A percentile compares a stretch with the other conserved stretches of the same genome.
These are phyloP conservation scores for Fusarium buharicum DNA, from an alignment of 2,329 filamentous ascomycete genomes.

Conservation along the genomic window DNA sequence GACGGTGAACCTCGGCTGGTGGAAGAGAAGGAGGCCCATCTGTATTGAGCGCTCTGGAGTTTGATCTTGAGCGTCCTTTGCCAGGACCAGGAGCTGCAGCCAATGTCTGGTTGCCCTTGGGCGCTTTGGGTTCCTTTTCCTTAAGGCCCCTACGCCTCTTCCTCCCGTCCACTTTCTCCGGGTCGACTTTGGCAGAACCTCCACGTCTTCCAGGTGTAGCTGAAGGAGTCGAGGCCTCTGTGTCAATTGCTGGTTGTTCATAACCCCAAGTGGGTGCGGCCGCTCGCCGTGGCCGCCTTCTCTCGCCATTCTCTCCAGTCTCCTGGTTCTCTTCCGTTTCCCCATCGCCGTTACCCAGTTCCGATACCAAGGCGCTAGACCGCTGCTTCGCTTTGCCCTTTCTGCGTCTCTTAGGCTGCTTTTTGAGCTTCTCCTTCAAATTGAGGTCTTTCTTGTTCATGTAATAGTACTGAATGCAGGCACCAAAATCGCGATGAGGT, in stretches of 20 bases:
- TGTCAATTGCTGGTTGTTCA: slow-evolving; percentile 68
- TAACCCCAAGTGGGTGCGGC: slow-evolving; percentile 78
- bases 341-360: slow-evolving; percentile 69
- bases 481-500: slow-evolving; percentile 75
- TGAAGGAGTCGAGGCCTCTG: slow-evolving; percentile 66
- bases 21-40: slow-evolving; percentile 55
- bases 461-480: slow-evolving; percentile 89
- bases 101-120: slow-evolving; percentile 56
- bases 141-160: slow-evolving; percentile 53
- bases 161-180: slow-evolving; percentile 59
- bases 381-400: slow-evolving; percentile 68
- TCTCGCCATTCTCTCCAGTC: slow-evolving; percentile 68
- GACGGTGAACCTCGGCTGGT: slow-evolving; percentile 54
- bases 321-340: slow-evolving; percentile 67
- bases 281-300: slow-evolving; percentile 69
- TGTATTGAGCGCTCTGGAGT: slow-evolving; percentile 60
- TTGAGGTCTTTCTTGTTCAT: slow-evolving; percentile 79
- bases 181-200: slow-evolving; percentile 55
- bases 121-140: slow-evolving; percentile 56
- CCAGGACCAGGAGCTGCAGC: slow-evolving; percentile 57
- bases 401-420: slow-evolving; percentile 68
- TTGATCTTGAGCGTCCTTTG: slow-evolving; percentile 65
- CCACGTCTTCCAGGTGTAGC: slow-evolving; percentile 68
- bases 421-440: slow-evolving; percentile 79
- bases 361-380: slow-evolving; percentile 72